Base-by-base conservation (phyloP, 805 yeast genomes). In the Saccharomycopsis schoenii region DNA sequence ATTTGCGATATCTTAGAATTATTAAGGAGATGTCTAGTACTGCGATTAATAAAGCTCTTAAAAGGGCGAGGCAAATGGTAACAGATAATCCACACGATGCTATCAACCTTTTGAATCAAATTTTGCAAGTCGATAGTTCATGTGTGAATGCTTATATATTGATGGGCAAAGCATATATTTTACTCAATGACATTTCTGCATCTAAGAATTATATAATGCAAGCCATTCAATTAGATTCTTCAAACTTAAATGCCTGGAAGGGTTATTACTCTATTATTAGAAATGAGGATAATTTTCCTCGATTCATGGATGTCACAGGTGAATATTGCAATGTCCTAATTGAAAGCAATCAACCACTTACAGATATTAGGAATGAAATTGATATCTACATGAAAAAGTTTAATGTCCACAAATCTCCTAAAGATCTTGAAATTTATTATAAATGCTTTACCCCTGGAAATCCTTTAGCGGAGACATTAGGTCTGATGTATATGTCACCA, bases 241-340 rank as follows among this genome's bases (percentile, higher is more conserved):
- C 75, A 1, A 82, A 85, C 58, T 65, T 83, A 1, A 70, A 81
- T 29, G 96, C 91, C 0, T 92, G 94, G 96, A 89, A 88, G 68
- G 98, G 98, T 0, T 76, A 85, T 62, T 72, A 83, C 62, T 79
- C 81, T 56, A 70, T 83, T 0, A 76, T 73, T 11, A 72, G 73
- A 60, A 67, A 71, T 12, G 65, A 67, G 9, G 69, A 74, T 2
- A 78, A 81, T 59, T 74, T 73, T 64, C 67, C 69, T 3, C 60
- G 71, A 1, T 84, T 80, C 69, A 85, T 86, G 67, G 66, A 70
- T 0, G 75, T 80, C 5, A 68, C 81, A 60, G 76, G 80, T 1
- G 72, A 74, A 3, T 78, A 80, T 62, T 73, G 83, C 25, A 72
- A 75, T 34, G 66, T 77, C 0, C 69, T 81, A 56, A 58, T 78